Percentiles rank a stretch among this genome's conserved stretches.
Conservation (phyloP, 805 yeast species). For the Saturnispora bothae region DNA sequence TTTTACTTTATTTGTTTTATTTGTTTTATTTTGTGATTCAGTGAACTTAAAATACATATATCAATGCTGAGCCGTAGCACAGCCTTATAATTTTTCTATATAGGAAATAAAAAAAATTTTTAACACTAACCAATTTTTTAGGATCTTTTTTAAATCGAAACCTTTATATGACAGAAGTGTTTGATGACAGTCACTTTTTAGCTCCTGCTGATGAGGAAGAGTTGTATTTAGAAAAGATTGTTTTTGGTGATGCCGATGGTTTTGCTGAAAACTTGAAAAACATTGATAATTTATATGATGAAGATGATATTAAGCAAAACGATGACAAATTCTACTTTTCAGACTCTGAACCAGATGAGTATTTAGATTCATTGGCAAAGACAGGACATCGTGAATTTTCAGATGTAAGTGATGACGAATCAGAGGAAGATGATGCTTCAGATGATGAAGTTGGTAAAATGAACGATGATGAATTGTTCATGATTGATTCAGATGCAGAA, state of each 20-base stretch:
- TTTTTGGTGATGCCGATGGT: slow-evolving; percentile 80
- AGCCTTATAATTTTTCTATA: neutral
- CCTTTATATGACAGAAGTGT: slow-evolving; percentile 1
- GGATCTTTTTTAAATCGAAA: neutral
- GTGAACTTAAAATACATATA: no score
- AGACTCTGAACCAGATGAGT: slow-evolving; percentile 26
- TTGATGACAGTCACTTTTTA: slow-evolving; percentile 13
- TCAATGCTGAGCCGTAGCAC: slow-evolving; percentile 3
- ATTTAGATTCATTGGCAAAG: slow-evolving; percentile 31
- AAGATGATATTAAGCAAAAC: slow-evolving; percentile 25
- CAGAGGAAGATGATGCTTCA: slow-evolving; percentile 24
- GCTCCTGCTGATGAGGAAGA: slow-evolving; percentile 85
- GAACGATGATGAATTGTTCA: slow-evolving; percentile 43
- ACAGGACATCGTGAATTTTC: slow-evolving; percentile 34
- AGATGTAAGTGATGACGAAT: slow-evolving; percentile 23
- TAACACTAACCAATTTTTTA: neutral
- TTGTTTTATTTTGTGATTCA: neutral
- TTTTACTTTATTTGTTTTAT: neutral
- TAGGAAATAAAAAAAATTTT: slow-evolving; percentile 1
- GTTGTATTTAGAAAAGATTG: slow-evolving; percentile 62
- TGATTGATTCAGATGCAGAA: slow-evolving; percentile 37
- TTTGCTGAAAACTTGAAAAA: slow-evolving; percentile 55
- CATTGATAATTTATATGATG: slow-evolving; percentile 45
- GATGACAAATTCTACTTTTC: slow-evolving; percentile 18
- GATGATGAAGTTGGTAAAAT: slow-evolving; percentile 26